Evolutionary conservation across 164 flowering plant genomes (phyloP), one percentile per base, ranked within the genome.

Genomic region (Magnolia officinalis): DNA sequence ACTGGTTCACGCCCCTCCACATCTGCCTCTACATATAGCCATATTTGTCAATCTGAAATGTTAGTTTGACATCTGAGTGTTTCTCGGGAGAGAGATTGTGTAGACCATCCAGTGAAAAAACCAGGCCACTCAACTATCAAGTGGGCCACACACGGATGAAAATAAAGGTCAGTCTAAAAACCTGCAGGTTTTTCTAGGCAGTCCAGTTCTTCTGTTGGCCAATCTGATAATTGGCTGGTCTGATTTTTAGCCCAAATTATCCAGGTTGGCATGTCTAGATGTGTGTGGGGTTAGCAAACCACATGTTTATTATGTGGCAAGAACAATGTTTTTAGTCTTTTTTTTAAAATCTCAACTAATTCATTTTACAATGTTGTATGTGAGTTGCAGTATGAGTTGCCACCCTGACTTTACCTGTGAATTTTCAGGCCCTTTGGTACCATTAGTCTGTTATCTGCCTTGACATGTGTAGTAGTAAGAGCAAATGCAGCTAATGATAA

Each of bases 391-490:
- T 37, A 37, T 37, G 45, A 37, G 45, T 14, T 65, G 31, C 8
- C 31, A 18, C 63, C 8, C 37, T 23, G 63, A 52, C 65, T 50
- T 16, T 26, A 20, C 51, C 14, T 19, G 24, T 26, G 29, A 19
- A 23, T 75, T 29, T 20, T 31, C 89, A 96, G 99, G 81, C 89
- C 95, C 50, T 89, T 84, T 86, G 99, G 98, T 31, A 91, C 98
- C 72, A 79, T 94, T 82, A 84, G 87, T 73, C 79, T 96, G 75
- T 83, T 96, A 77, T 92, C 97, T 66, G 75, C 81, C 74, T 83
- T 96, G 84, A 96, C 91, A 87, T 81, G 88, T 87, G 98, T 92
- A 88, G 95, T 88, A 59, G 61, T 94, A 50, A 90, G 88, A 82
- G 88, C 81, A 76, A 91, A 87, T 70, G 83, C 84, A 81, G 81